phyloP scores from a whole-genome alignment of 768 basidiomycete species.

The Candolleomyces aberdarensis region DNA sequence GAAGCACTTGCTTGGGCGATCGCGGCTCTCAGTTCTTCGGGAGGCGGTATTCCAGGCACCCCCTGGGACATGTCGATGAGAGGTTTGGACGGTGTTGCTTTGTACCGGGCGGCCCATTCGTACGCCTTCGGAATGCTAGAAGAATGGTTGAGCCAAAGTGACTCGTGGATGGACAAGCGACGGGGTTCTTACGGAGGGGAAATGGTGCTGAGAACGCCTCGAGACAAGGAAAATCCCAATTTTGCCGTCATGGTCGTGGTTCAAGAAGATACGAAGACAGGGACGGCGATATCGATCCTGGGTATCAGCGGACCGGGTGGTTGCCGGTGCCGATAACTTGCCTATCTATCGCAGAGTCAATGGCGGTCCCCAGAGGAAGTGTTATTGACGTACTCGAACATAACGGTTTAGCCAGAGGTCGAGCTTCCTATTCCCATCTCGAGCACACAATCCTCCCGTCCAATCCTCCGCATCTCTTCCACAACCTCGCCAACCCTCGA shows the following conservation, averaged over 20 bases:
- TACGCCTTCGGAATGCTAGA: conserved; percentile 56
- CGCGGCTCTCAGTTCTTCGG: conserved; percentile 44
- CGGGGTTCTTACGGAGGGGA: conserved; percentile 40
- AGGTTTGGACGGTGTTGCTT: conserved; percentile 37
- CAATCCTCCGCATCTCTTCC: conserved; percentile 59
- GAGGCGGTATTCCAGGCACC: conserved; percentile 66
- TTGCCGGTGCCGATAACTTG: neutral
- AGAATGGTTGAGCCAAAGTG: neutral
- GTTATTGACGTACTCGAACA: neutral
- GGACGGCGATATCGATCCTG: neutral
- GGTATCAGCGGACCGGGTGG: conserved; percentile 1
- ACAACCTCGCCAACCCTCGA: conserved; percentile 69
- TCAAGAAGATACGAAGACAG: neutral
- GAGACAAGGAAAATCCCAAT: conserved; percentile 36
- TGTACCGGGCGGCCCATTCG: conserved; percentile 50
- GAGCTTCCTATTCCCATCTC: conserved; percentile 62
- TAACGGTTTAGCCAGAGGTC: neutral
- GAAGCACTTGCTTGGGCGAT: conserved; percentile 43
- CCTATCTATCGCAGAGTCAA: neutral
- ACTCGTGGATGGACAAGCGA: neutral
- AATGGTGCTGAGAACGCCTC: conserved; percentile 39
- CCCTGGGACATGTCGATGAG: conserved; percentile 76
- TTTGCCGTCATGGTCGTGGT: conserved; percentile 10
- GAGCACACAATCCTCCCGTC: conserved; percentile 51
- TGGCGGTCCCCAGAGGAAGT: neutral